Conservation (phyloP, 768 basidiomycete species). For the Symmetrospora coprosmae region DNA sequence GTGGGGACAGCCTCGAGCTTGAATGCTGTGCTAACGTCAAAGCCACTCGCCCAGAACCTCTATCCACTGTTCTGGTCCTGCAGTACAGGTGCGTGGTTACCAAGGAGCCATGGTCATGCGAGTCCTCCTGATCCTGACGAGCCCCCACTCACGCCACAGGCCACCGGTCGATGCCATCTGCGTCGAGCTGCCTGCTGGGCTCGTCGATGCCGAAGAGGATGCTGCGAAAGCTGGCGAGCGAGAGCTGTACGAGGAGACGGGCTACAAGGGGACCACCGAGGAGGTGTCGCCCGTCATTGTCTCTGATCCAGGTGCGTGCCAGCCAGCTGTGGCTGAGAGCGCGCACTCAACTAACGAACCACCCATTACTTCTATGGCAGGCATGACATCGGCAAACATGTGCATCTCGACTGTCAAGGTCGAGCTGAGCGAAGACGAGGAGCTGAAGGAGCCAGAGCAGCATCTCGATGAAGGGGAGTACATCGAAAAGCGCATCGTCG, state of each 20-base stretch:
- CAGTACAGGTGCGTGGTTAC: conserved; percentile 4
- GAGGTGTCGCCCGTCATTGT: conserved; percentile 48
- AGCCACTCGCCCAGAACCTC: background rate
- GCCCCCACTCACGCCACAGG: conserved; percentile 44
- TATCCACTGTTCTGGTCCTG: conserved; percentile 16
- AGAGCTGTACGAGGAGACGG: conserved; percentile 87
- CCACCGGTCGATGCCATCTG: conserved; percentile 49
- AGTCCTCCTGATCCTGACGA: background rate
- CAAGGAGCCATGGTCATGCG: background rate
- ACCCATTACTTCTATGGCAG: conserved; percentile 38
- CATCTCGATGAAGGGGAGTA: conserved; percentile 48
- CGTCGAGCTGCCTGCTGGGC: conserved; percentile 51
- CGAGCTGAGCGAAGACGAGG: conserved; percentile 44
- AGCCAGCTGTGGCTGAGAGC: background rate
- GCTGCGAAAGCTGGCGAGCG: conserved; percentile 66
- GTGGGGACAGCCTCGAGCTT: too few relatives aligned
- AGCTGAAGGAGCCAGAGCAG: conserved; percentile 45
- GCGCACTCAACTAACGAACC: background rate
- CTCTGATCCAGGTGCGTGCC: conserved; percentile 53
- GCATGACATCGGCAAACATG: conserved; percentile 92
- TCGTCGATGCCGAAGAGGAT: conserved; percentile 77
- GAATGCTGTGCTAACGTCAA: background rate
- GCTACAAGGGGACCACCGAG: conserved; percentile 44
- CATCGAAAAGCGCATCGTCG: conserved; percentile 50
- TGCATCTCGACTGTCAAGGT: conserved; percentile 59